These are phyloP conservation scores for Diaporthe caulivora DNA, from an alignment of 2,329 filamentous ascomycete species.

Conservation along the genomic window DNA sequence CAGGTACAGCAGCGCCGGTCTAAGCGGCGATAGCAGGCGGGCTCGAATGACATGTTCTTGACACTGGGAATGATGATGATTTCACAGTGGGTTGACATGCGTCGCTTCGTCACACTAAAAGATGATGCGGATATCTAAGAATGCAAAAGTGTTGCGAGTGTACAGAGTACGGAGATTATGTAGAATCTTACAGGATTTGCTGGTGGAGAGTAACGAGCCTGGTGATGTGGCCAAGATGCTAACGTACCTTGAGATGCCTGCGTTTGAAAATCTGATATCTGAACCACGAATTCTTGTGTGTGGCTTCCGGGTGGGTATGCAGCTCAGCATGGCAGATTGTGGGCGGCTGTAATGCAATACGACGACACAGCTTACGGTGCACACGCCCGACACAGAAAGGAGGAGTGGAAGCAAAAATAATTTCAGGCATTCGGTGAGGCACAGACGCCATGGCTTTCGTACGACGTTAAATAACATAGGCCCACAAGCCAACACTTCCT, in stretches of 20 bases:
- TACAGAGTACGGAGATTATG: no score
- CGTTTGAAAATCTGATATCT: constrained; percentile 8
- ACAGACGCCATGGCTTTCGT: neutral
- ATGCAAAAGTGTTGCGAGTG: no score
- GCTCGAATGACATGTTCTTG: neutral
- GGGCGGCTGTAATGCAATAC: neutral
- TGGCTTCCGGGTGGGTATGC: neutral
- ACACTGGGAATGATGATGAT: neutral
- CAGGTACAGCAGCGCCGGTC: constrained; percentile 9
- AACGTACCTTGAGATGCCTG: neutral
- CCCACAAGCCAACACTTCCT: neutral
- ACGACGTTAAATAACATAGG: constrained; percentile 17
- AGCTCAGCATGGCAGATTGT: neutral
- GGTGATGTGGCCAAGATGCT: neutral
- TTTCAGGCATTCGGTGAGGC: neutral
- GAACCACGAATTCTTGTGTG: constrained; percentile 11
- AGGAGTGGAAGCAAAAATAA: neutral
- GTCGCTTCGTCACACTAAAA: neutral
- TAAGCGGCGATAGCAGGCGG: neutral
- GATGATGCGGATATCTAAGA: no score
- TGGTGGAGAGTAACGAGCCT: no score
- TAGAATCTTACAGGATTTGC: no score
- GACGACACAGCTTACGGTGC: neutral
- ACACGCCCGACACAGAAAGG: neutral
- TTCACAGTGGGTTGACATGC: neutral